Base-by-base conservation (phyloP, 139 green algal species). In the Chlamydomonas eustigma region DNA sequence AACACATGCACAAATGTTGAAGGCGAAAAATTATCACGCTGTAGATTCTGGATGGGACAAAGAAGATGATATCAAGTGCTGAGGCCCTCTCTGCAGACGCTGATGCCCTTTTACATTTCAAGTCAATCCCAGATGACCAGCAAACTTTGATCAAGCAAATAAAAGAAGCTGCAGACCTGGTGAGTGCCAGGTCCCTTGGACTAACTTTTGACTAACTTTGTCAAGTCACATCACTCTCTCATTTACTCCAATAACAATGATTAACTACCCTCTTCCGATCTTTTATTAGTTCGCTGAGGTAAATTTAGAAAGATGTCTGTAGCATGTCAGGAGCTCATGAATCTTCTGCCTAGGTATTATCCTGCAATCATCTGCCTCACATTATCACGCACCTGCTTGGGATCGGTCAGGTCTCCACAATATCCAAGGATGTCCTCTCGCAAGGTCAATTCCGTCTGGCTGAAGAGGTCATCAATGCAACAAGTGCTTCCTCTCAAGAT, bases 1-100 rank as follows among this genome's bases (percentile, higher is more conserved):
- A n/a, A n/a, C n/a, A n/a, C n/a, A n/a, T n/a, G n/a, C n/a, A n/a
- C n/a, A n/a, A n/a, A n/a, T n/a, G n/a, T n/a, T n/a, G n/a, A n/a
- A n/a, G n/a, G n/a, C n/a, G n/a, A n/a, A n/a, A n/a, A n/a, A n/a
- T n/a, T n/a, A n/a, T n/a, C n/a, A n/a, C n/a, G n/a, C 30, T 82
- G 0, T 71, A 82, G 71, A 71, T 72, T 30, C 32, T 5, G 3
- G 6, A 37, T 33, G 33, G 35, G 8, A 12, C 4, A 31, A 38
- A 38, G 30, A 72, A 33, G 3, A 30, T 77, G 39, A 33, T 37
- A 58, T 4, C 52, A 81, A 44, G 74, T 75, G 39, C 75, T 79
- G 36, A 50, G 2, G 18, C 12, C 44, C 18, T 58, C 12, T 12
- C 44, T 12, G 12, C 44, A 58, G 44, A 58, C 18, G 44, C 44